A percentile compares a stretch with the other conserved stretches of the same genome.
phyloP scores from a whole-genome alignment of 2,329 filamentous ascomycete species.

The Cyphellophora attinorum region DNA sequence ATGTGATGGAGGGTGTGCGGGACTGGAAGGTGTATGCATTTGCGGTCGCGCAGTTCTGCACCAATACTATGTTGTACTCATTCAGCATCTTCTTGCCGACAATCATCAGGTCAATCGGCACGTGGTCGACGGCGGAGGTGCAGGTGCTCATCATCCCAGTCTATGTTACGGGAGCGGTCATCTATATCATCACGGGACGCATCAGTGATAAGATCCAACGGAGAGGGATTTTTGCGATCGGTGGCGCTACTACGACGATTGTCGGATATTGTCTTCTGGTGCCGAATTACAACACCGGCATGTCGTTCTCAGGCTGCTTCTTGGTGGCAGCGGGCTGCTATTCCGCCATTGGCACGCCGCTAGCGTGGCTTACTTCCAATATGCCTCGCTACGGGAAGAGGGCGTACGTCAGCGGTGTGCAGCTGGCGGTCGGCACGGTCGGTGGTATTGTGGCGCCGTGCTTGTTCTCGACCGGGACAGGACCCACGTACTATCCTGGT shows the following conservation, averaged over 20 bases:
- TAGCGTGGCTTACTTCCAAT: constrained; percentile 53
- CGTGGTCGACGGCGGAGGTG: constrained; percentile 24
- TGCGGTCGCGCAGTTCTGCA: constrained; percentile 18
- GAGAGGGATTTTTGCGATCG: constrained; percentile 53
- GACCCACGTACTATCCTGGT: constrained; percentile 48
- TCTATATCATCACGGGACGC: constrained; percentile 56
- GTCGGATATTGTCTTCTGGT: constrained; percentile 60
- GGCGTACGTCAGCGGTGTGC: constrained; percentile 60
- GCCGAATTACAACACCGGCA: constrained; percentile 47
- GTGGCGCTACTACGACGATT: constrained; percentile 53
- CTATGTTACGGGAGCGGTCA: constrained; percentile 62
- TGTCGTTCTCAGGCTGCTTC: constrained; percentile 66
- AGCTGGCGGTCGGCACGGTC: constrained; percentile 60
- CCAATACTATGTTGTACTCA: constrained; percentile 26
- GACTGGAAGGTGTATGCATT: constrained; percentile 36
- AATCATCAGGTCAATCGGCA: constrained; percentile 29
- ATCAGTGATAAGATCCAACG: constrained; percentile 58
- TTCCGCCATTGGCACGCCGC: constrained; percentile 42
- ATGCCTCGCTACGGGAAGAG: constrained; percentile 65
- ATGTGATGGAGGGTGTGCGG: constrained; percentile 31
- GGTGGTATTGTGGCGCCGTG: constrained; percentile 65
- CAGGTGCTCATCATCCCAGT: constrained; percentile 74
- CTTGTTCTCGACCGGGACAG: constrained; percentile 32
- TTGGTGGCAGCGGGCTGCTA: constrained; percentile 64
- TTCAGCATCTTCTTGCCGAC: constrained; percentile 27